These are phyloP conservation scores for Annulohypoxylon bovei DNA, from an alignment of 495 filamentous ascomycete species.

Conservation along the genomic window DNA sequence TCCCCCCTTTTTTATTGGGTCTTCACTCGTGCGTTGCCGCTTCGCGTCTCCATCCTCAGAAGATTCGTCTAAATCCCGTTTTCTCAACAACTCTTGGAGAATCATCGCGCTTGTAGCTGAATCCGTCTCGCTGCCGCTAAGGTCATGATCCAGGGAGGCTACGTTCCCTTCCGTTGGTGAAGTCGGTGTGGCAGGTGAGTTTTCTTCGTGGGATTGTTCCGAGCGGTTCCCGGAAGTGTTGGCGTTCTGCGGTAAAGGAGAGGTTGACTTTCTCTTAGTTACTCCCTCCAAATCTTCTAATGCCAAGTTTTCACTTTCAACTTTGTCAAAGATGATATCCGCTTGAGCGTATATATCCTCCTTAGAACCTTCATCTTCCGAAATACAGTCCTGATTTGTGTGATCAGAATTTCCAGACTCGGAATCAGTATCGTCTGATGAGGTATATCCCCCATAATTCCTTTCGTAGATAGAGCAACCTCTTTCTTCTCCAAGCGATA, in stretches of 20 bases:
- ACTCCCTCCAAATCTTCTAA: background rate
- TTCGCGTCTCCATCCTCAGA: background rate
- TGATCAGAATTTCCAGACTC: background rate
- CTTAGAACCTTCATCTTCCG: background rate
- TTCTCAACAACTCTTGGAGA: background rate
- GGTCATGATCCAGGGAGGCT: background rate
- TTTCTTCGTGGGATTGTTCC: background rate
- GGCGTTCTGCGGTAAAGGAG: background rate
- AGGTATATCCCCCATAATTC: background rate
- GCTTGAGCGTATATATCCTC: background rate
- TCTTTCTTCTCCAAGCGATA: constrained; percentile 2
- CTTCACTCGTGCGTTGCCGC: background rate
- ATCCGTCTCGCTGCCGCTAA: background rate
- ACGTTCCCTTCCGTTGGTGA: background rate
- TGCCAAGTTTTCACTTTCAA: background rate
- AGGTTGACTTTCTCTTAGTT: background rate
- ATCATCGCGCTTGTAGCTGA: background rate
- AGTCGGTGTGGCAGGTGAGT: background rate
- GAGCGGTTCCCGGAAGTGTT: background rate
- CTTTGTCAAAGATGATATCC: background rate
- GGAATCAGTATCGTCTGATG: constrained; percentile 4
- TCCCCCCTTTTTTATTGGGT: background rate
- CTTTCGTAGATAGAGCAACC: constrained; percentile 2
- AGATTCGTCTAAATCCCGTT: constrained; percentile 9
- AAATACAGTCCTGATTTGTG: background rate